phyloP scores from a whole-genome alignment of 2,329 filamentous ascomycete genomes.

The Pyricularia grisea region DNA sequence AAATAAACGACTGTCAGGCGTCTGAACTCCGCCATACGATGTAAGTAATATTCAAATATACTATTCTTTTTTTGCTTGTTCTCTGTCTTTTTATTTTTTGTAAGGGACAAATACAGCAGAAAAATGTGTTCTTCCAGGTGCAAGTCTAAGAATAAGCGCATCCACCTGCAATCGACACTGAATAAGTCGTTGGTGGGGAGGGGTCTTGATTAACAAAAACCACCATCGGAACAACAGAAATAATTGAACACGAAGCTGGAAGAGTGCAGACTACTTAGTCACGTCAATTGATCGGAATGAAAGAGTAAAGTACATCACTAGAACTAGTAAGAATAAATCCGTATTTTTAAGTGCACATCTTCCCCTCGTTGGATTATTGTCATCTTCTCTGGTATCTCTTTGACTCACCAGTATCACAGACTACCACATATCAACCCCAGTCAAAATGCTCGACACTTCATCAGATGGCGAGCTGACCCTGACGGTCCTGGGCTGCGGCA shows the following conservation, averaged over 20 bases:
- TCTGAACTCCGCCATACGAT: background rate
- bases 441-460: background rate
- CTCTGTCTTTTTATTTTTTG: background rate
- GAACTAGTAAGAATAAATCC: background rate
- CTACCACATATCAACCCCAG: background rate
- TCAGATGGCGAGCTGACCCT: constrained; percentile 47
- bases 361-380: background rate
- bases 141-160: background rate
- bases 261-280: background rate
- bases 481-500: constrained; percentile 75
- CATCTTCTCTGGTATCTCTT: background rate
- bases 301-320: background rate
- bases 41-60: background rate
- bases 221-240: background rate
- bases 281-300: background rate
- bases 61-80: background rate
- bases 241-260: background rate
- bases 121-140: background rate
- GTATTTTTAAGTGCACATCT: background rate
- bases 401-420: background rate
- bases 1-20: background rate
- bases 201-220: background rate
- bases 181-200: background rate
- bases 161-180: background rate
- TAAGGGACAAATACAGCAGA: background rate